Evolutionary conservation across 2,329 filamentous ascomycete species (phyloP).

Genomic region (Aspergillus fischeri): DNA sequence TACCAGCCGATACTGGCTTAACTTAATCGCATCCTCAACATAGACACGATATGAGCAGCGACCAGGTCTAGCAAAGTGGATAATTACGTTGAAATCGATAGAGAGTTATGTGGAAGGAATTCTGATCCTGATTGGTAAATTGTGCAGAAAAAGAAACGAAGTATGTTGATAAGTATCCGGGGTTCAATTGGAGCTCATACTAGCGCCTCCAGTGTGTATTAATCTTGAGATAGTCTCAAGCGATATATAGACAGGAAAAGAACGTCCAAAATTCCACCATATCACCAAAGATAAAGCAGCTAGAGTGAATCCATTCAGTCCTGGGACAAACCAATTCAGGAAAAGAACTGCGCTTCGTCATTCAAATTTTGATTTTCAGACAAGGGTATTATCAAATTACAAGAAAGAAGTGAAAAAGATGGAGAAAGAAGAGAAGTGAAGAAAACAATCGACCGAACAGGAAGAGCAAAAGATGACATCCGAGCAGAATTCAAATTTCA

Average conservation of each 20-base stretch:
- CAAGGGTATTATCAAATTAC: background rate
- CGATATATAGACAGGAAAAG: background rate
- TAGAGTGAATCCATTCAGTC: background rate
- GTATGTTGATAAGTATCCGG: constrained; percentile 6
- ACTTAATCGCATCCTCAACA: background rate
- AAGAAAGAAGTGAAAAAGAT: background rate
- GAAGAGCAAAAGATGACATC: background rate
- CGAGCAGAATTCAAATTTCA: background rate
- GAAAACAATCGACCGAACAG: background rate
- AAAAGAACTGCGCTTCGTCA: background rate
- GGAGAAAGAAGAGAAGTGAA: background rate
- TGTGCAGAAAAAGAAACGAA: background rate
- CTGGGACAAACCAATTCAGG: background rate
- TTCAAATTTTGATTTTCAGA: background rate
- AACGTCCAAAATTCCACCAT: background rate
- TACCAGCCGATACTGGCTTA: background rate
- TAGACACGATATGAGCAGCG: background rate
- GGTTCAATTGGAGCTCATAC: constrained; percentile 6
- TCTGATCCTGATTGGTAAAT: background rate
- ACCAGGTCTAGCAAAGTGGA: background rate
- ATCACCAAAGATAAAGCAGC: background rate
- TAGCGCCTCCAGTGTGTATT: background rate
- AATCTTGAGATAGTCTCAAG: background rate
- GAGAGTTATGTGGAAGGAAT: background rate
- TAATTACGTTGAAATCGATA: background rate